Evolutionary conservation across 345 rosid genomes (phyloP).

Genomic region (Citrus unshiu): DNA sequence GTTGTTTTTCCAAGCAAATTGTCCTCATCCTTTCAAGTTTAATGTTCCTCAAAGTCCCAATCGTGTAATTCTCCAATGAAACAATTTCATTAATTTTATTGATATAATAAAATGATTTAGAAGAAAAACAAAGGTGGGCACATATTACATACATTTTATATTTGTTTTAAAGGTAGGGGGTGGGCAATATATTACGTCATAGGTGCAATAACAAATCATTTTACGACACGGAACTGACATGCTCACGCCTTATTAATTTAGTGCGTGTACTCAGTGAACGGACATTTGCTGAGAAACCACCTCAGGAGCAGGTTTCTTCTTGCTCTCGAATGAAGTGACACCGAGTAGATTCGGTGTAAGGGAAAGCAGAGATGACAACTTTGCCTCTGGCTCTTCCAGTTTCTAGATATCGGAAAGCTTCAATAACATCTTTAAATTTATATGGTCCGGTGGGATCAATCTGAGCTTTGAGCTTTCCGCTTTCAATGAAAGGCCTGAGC

Average conservation of each 20-base stretch:
- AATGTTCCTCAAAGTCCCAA: neutral
- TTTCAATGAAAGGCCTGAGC: constrained; percentile 29
- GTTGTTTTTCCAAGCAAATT: neutral
- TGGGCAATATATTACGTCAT: too few species aligned
- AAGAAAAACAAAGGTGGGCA: too few species aligned
- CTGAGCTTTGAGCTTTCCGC: constrained; percentile 36
- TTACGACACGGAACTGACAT: neutral
- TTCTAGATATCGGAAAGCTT: constrained; percentile 43
- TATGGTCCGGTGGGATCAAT: constrained; percentile 42
- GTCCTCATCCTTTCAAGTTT: constrained; percentile 9
- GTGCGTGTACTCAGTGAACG: neutral
- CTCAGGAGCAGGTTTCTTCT: neutral
- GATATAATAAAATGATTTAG: neutral
- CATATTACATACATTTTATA: too few species aligned
- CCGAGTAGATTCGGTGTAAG: constrained; percentile 7
- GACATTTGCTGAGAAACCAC: neutral
- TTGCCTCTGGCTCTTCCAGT: constrained; percentile 45
- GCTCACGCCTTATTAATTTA: neutral
- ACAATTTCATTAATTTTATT: neutral
- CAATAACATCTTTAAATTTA: constrained; percentile 32
- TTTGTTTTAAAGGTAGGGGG: too few species aligned
- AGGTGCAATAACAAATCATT: neutral
- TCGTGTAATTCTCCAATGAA: neutral
- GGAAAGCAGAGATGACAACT: constrained; percentile 35
- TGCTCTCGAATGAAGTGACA: neutral